A percentile compares a stretch with the other conserved stretches of the same genome.
These are phyloP conservation scores for Pholiota molesta DNA, from an alignment of 768 basidiomycete genomes.

Conservation along the genomic window DNA sequence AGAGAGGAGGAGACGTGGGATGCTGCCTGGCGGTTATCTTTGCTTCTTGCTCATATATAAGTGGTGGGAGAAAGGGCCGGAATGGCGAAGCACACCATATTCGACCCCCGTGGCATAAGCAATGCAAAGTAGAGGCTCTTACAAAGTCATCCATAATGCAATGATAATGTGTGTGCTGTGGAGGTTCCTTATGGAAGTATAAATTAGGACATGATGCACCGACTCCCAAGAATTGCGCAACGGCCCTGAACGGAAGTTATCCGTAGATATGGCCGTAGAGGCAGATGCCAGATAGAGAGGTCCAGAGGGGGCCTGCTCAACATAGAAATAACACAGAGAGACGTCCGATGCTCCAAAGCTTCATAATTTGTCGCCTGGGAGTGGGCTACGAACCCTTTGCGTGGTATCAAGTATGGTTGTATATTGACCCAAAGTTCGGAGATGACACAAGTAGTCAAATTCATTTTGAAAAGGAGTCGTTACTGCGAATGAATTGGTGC, in stretches of 20 bases:
- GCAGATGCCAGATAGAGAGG: too few species aligned
- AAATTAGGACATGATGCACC: conserved; percentile 11
- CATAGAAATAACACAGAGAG: not conserved
- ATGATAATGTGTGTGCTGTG: not conserved
- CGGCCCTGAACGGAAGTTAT: conserved; percentile 1
- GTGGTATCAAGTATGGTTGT: too few species aligned
- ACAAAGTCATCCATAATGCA: conserved; percentile 2
- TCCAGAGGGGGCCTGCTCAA: not conserved
- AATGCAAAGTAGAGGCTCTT: not conserved
- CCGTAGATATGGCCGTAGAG: not conserved
- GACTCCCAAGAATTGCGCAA: conserved; percentile 12
- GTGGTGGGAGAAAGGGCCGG: conserved; percentile 3
- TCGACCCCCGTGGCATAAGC: conserved; percentile 2
- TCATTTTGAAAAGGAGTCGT: not conserved
- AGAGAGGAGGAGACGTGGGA: not conserved
- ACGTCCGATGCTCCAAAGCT: not conserved
- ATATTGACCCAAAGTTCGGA: not conserved
- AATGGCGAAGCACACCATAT: conserved; percentile 10
- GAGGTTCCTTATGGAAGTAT: not conserved
- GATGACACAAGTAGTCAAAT: not conserved
- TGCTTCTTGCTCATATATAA: not conserved
- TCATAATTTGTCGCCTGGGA: too few species aligned
- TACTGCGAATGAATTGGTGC: not conserved
- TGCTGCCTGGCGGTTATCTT: not conserved
- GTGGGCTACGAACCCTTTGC: too few species aligned